Conservation (phyloP, 2,329 filamentous ascomycete genomes). For the Botryosphaeria dothidea region DNA sequence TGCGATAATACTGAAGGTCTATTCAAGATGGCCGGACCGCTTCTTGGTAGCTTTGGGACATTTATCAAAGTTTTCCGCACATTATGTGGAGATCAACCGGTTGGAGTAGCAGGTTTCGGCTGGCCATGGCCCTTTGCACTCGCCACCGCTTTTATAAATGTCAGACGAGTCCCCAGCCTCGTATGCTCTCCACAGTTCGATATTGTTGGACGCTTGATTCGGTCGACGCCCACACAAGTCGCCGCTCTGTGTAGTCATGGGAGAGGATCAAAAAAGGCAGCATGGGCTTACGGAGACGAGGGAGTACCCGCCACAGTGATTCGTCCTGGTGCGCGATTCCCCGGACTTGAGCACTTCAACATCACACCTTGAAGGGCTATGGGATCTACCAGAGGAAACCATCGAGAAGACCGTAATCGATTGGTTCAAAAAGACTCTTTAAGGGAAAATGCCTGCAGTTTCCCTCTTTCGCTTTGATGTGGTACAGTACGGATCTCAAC, state of each 20-base stretch:
- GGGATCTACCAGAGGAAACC: neutral
- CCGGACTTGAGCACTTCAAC: neutral
- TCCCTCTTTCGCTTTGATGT: no score
- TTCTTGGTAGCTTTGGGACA: no score
- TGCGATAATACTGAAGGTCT: neutral
- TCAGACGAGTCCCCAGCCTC: neutral
- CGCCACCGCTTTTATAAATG: neutral
- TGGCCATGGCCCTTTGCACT: neutral
- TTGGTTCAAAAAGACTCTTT: neutral
- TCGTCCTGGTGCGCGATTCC: neutral
- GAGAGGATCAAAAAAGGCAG: neutral
- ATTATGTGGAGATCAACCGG: no score
- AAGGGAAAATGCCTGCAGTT: neutral
- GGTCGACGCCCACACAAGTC: neutral
- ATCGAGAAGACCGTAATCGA: neutral
- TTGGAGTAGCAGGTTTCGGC: neutral
- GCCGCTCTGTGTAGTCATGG: neutral
- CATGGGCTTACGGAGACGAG: neutral
- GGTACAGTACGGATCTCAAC: no score
- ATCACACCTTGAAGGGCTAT: neutral
- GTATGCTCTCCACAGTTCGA: neutral
- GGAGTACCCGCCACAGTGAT: neutral
- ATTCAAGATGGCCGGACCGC: no score
- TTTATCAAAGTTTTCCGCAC: no score
- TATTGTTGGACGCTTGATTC: neutral